Percentiles rank a stretch among this genome's conserved stretches.
Conservation (phyloP, 495 filamentous ascomycete species). For the Lindgomyces ingoldianus region DNA sequence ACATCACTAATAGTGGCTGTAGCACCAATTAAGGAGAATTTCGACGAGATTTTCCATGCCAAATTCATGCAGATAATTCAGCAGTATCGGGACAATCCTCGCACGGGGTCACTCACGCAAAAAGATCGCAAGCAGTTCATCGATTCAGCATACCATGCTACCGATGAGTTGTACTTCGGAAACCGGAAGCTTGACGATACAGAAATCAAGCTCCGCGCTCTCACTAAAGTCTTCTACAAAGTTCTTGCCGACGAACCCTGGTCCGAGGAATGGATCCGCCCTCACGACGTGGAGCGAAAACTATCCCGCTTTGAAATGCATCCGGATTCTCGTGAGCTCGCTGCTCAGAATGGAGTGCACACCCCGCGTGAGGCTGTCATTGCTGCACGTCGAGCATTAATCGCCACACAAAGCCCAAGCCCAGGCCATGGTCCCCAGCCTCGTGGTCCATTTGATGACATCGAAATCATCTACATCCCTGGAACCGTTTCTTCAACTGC, state of each 20-base stretch:
- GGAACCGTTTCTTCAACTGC: slow-evolving; percentile 35
- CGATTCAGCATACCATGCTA: slow-evolving; percentile 6
- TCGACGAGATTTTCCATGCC: slow-evolving; percentile 29
- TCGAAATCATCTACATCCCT: slow-evolving; percentile 37
- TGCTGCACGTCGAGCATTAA: slow-evolving; percentile 21
- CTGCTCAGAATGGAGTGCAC: slow-evolving; percentile 12
- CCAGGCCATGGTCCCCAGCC: not conserved
- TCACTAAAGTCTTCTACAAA: slow-evolving; percentile 33
- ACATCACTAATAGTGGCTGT: not conserved
- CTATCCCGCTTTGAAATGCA: slow-evolving; percentile 35
- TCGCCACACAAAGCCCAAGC: not conserved
- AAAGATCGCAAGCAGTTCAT: slow-evolving; percentile 26
- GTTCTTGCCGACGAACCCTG: slow-evolving; percentile 36
- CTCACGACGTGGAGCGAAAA: slow-evolving; percentile 34
- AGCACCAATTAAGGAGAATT: not conserved
- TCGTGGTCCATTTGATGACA: slow-evolving; percentile 33
- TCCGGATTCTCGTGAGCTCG: slow-evolving; percentile 22
- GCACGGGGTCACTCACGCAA: slow-evolving; percentile 9
- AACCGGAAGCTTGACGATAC: slow-evolving; percentile 7
- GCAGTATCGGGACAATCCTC: slow-evolving; percentile 12
- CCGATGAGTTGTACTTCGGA: slow-evolving; percentile 24
- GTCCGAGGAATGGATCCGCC: slow-evolving; percentile 34
- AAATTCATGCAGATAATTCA: slow-evolving; percentile 17
- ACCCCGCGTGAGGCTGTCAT: slow-evolving; percentile 25
- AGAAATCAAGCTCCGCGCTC: slow-evolving; percentile 31